Base-by-base conservation (phyloP, 208 protist species). In the Acanthamoeba culbertsoni region DNA sequence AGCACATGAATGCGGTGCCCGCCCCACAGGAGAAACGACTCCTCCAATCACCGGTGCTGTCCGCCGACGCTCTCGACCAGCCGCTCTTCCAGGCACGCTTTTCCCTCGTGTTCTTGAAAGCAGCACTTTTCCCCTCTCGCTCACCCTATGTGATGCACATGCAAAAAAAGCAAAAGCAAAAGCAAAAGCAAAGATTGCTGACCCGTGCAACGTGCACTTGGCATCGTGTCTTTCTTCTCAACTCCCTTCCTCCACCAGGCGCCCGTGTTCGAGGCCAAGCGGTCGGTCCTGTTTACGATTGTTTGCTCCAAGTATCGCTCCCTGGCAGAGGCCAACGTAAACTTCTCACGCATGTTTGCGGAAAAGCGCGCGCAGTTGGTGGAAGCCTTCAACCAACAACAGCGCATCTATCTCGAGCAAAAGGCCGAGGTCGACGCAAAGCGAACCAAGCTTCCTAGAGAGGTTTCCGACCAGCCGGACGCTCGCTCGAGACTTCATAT, bases 311-410 rank as follows among this genome's bases (percentile, higher is more conserved):
- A 92, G n/a, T 92, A 92, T 37, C 53, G 86, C 0, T 77, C 59
- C n/a, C 62, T 92, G 62, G 86, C 40, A 40, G 86, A 92, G 86
- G 86, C 86, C 16, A 92, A 92, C 59, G 42, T 20, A 2, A 63
- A 48, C 62, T 92, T 92, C 23, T 28, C 86, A 12, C 55, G 86
- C 26, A 68, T n/a, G 53, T 92, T 92, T 43, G 59, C 59, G 3
- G 86, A 92, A 33, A 68, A 92, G 86, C 55, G 86, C 0, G 86
- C 86, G 46, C 86, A 92, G 59, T 59, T 92, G 53, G 55, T 92
- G 62, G 86, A 92, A n/a, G 86, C 86, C n/a, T 75, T 92, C 59
- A 92, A 92, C 43, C 86, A 92, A 45, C 86, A 92, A 35, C 86
- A 92, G 62, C 86, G 86, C 8, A 37, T 92, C 28, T 92, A 79